Conservation (phyloP, 2,329 filamentous ascomycete genomes). For the Phaeoacremonium minimum region DNA sequence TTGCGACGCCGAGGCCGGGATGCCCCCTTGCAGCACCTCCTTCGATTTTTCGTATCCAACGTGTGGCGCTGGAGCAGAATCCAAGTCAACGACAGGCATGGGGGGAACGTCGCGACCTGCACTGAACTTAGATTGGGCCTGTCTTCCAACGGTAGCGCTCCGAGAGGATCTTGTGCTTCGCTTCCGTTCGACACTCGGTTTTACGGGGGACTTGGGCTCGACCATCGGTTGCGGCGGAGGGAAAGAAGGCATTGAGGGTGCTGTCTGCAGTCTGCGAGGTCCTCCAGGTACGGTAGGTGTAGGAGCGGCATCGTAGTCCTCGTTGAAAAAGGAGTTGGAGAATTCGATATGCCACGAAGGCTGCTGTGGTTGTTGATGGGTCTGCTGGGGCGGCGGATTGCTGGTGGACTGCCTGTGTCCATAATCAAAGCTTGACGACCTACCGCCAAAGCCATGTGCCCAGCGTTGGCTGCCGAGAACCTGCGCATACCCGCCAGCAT, state of each 20-base stretch:
- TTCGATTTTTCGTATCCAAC: slow-evolving; percentile 58
- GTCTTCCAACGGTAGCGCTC: slow-evolving; percentile 34
- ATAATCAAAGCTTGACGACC: slow-evolving; percentile 74
- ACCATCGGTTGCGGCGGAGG: slow-evolving; percentile 30
- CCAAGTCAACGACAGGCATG: slow-evolving; percentile 28
- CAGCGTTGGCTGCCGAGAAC: slow-evolving; percentile 55
- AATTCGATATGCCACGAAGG: slow-evolving; percentile 42
- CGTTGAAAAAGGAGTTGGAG: slow-evolving; percentile 43
- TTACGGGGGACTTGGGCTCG: slow-evolving; percentile 27
- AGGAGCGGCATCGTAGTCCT: slow-evolving; percentile 75
- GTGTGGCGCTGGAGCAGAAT: slow-evolving; percentile 53
- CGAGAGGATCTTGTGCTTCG: slow-evolving; percentile 55
- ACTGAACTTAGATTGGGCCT: slow-evolving; percentile 21
- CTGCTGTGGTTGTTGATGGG: slow-evolving; percentile 14
- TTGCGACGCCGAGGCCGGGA: slow-evolving; percentile 34
- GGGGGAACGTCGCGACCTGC: slow-evolving; percentile 13
- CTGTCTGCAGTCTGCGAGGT: slow-evolving; percentile 49
- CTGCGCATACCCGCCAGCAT: slow-evolving; percentile 53
- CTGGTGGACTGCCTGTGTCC: slow-evolving; percentile 38
- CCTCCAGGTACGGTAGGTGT: slow-evolving; percentile 80
- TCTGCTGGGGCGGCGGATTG: slow-evolving; percentile 17
- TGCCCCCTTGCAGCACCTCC: slow-evolving; percentile 36
- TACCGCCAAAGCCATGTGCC: slow-evolving; percentile 44
- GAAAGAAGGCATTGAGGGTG: slow-evolving; percentile 28
- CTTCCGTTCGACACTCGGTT: slow-evolving; percentile 40